Evolutionary conservation across 139 green algal genomes (phyloP).

Genomic region (Chlamydomonas sp.): DNA sequence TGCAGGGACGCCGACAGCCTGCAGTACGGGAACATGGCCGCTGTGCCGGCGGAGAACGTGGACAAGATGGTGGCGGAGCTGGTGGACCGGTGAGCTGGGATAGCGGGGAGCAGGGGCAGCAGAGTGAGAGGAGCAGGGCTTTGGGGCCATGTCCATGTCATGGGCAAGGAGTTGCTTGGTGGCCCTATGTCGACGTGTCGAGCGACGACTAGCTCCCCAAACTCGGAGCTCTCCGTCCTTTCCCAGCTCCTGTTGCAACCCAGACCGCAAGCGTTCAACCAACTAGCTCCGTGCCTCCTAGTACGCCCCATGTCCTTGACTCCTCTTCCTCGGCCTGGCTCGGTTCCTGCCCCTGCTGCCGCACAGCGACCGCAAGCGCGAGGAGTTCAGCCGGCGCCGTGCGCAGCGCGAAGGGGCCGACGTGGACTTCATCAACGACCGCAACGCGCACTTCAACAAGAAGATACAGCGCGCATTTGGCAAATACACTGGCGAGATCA

Average conservation of each 20-base stretch:
- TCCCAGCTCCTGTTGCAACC: no score
- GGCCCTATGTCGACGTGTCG: no score
- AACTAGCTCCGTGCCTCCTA: no score
- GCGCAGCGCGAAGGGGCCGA: constrained; percentile 77
- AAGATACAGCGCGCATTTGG: constrained; percentile 95
- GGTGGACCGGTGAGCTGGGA: constrained; percentile 57
- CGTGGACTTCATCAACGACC: constrained; percentile 97
- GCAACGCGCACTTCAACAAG: constrained; percentile 97
- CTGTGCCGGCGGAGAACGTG: constrained; percentile 76
- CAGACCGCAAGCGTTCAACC: no score
- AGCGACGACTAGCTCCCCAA: no score
- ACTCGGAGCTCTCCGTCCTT: no score
- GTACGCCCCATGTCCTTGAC: background rate
- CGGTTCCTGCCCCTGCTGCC: background rate
- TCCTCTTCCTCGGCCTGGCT: background rate
- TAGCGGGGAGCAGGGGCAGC: background rate
- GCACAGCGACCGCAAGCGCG: constrained; percentile 51
- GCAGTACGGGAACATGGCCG: constrained; percentile 70
- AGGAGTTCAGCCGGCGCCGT: constrained; percentile 82
- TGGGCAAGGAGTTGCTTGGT: no score
- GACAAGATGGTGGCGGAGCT: constrained; percentile 96
- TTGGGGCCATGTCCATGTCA: no score
- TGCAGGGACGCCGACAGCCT: constrained; percentile 69
- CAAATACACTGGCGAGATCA: constrained; percentile 85
- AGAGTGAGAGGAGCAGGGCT: no score